Evolutionary conservation across 176 grass and related monocot species (phyloP).

Genomic region (Leersia perrieri): DNA sequence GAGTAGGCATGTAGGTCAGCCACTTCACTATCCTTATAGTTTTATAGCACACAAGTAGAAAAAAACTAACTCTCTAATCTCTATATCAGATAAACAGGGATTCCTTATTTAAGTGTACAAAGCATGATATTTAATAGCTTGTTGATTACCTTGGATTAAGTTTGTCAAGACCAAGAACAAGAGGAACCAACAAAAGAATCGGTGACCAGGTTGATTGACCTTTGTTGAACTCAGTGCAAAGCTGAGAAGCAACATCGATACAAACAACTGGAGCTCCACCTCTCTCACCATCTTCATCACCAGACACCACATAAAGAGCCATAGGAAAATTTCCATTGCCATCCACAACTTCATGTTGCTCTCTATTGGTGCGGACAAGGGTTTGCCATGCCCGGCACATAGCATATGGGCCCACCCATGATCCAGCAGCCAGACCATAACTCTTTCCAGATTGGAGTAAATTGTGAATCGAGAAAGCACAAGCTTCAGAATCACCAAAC

Average conservation of each 20-base stretch:
- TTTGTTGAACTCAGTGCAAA: conserved; percentile 65
- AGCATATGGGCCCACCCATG: conserved; percentile 94
- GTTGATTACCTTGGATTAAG: conserved; percentile 87
- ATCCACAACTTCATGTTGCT: conserved; percentile 28
- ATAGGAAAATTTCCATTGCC: conserved; percentile 62
- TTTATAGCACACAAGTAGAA: not conserved
- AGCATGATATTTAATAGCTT: conserved; percentile 2
- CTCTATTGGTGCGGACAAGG: conserved; percentile 57
- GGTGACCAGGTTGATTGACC: conserved; percentile 50
- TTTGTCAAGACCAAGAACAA: conserved; percentile 96
- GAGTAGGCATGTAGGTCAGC: not conserved
- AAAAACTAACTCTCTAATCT: not conserved
- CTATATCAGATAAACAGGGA: conserved; percentile 11
- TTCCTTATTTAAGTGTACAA: not conserved
- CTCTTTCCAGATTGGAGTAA: conserved; percentile 72
- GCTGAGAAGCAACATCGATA: conserved; percentile 70
- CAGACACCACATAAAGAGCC: conserved; percentile 89
- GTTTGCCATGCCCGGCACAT: conserved; percentile 98
- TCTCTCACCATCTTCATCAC: conserved; percentile 93
- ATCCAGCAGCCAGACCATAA: conserved; percentile 82
- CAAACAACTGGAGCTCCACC: conserved; percentile 95
- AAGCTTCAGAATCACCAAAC: conserved; percentile 78
- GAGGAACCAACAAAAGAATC: conserved; percentile 84
- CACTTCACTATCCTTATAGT: not conserved
- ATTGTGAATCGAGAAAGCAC: conserved; percentile 91